Conservation (phyloP, 148 eudicot species). For the Drosera capensis region DNA sequence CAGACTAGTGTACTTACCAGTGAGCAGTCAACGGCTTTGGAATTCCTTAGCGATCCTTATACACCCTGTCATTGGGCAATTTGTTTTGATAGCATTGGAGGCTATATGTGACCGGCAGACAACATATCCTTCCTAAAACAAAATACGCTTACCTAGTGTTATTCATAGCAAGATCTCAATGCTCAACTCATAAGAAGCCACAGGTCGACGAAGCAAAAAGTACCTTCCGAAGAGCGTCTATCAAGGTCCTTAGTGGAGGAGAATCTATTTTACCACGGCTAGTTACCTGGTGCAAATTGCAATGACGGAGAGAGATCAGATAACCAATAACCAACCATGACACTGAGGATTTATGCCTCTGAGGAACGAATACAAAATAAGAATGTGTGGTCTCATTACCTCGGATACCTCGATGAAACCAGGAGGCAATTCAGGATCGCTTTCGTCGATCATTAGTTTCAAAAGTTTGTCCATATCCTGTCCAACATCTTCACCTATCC, state of each 20-base stretch:
- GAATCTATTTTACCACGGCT: conserved; percentile 80
- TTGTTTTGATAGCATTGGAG: conserved; percentile 72
- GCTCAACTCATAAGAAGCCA: too few species aligned
- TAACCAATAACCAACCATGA: background rate
- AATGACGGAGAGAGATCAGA: background rate
- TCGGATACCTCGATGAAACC: conserved; percentile 73
- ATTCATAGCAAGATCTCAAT: conserved; percentile 1
- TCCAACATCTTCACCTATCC: conserved; percentile 49
- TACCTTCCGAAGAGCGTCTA: conserved; percentile 53
- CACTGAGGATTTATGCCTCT: background rate
- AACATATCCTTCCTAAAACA: conserved; percentile 72
- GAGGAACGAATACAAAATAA: background rate
- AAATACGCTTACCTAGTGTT: background rate
- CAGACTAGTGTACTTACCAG: too few species aligned
- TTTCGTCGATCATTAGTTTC: conserved; percentile 74
- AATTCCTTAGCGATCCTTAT: conserved; percentile 48
- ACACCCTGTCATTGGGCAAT: conserved; percentile 66
- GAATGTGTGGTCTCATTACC: conserved; percentile 18
- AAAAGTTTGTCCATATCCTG: conserved; percentile 51
- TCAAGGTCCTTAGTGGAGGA: conserved; percentile 38
- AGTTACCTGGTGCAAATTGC: conserved; percentile 45
- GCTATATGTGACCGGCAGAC: conserved; percentile 69
- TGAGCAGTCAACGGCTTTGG: background rate
- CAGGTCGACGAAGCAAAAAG: too few species aligned
- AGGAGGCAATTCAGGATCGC: conserved; percentile 56